Evolutionary conservation across 305 asterid species (phyloP).

Genomic region (Fraxinus platypoda): DNA sequence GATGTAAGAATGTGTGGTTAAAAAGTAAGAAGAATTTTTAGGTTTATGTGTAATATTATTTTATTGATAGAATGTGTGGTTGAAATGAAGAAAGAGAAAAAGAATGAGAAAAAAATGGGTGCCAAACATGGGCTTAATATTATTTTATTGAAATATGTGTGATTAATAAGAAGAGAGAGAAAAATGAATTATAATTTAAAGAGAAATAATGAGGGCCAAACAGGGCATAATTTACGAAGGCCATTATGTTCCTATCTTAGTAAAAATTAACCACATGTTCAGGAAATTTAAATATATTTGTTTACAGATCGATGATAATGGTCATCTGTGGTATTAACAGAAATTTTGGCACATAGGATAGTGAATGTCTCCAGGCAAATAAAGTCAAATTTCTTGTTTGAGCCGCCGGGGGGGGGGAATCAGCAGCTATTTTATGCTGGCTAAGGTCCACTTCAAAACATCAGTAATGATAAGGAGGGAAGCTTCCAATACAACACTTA

Average conservation of each 20-base stretch:
- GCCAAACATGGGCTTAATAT: too few relatives aligned
- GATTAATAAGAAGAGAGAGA: too few relatives aligned
- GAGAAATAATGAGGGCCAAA: too few relatives aligned
- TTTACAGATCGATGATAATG: not conserved
- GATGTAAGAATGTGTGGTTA: too few relatives aligned
- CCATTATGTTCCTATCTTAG: not conserved
- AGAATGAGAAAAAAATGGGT: too few relatives aligned
- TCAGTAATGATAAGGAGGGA: slow-evolving; percentile 3
- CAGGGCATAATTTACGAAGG: not conserved
- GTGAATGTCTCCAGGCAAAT: not conserved
- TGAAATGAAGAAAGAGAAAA: too few relatives aligned
- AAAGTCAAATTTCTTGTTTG: not conserved
- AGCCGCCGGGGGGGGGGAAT: too few relatives aligned
- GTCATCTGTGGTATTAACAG: not conserved
- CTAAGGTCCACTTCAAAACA: slow-evolving; percentile 9
- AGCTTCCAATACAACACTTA: not conserved
- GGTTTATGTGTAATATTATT: too few relatives aligned
- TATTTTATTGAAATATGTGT: too few relatives aligned
- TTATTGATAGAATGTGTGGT: too few relatives aligned
- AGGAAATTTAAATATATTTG: not conserved
- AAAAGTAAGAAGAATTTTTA: too few relatives aligned
- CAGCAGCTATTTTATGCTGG: not conserved
- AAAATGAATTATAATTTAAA: too few relatives aligned
- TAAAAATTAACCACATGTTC: not conserved
- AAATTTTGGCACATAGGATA: not conserved